Conservation (phyloP, 2,329 filamentous ascomycete genomes). For the Epichloe sylvatica region DNA sequence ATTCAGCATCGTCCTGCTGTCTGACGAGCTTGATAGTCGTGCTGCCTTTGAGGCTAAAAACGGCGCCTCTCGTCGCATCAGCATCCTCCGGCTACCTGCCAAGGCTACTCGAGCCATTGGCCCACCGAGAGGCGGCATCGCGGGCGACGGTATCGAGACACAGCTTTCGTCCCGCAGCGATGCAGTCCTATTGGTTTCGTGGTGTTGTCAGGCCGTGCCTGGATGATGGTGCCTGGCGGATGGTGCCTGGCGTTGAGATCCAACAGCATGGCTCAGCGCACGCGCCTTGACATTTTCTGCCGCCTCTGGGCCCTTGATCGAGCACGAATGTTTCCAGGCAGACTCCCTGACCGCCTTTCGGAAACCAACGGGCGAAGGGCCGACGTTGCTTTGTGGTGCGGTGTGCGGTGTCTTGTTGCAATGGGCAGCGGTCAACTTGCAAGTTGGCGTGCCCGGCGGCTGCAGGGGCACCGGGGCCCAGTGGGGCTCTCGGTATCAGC, state of each 20-base stretch:
- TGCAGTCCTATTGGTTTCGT: neutral
- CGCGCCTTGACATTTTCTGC: neutral
- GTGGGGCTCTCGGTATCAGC: neutral
- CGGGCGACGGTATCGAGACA: conserved; percentile 1
- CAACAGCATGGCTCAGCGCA: neutral
- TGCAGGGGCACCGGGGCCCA: neutral
- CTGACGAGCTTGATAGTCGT: neutral
- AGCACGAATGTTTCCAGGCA: neutral
- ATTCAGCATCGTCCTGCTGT: conserved; percentile 1
- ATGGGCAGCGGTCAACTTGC: neutral
- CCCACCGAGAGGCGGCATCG: conserved; percentile 23
- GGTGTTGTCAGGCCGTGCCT: neutral
- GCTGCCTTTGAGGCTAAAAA: neutral
- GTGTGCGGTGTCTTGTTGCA: neutral
- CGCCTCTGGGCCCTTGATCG: neutral
- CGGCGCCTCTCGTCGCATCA: conserved; percentile 7
- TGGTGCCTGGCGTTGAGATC: neutral
- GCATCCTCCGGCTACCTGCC: conserved; percentile 15
- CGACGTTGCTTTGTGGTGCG: neutral
- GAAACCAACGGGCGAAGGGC: neutral
- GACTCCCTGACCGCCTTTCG: conserved; percentile 6
- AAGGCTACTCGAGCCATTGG: conserved; percentile 17
- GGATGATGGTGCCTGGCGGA: neutral
- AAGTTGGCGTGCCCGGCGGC: neutral
- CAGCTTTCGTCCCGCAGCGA: neutral